Conservation (phyloP, 2,329 filamentous ascomycete genomes). For the Alternaria conjuncta region DNA sequence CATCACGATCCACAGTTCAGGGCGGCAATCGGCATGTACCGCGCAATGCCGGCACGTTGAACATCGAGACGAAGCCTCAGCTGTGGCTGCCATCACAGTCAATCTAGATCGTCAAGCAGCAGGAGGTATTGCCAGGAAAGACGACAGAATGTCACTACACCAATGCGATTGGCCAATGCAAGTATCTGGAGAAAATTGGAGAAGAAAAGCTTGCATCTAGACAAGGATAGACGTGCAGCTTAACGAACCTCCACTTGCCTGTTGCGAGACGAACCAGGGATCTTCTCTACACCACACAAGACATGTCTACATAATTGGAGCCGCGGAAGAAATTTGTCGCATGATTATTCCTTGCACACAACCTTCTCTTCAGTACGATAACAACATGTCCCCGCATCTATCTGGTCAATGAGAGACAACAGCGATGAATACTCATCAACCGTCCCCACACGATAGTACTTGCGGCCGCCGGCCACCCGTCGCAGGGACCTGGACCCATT, state of each 20-base stretch:
- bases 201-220: slow-evolving; percentile 12
- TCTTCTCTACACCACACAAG: neutral
- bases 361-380: neutral
- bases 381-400: neutral
- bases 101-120: neutral
- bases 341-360: neutral
- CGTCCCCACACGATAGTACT: slow-evolving; percentile 3
- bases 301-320: neutral
- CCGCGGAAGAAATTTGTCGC: neutral
- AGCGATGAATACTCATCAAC: neutral
- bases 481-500: slow-evolving; percentile 14
- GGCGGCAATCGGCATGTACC: neutral
- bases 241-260: slow-evolving; percentile 10
- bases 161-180: neutral
- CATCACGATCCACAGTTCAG: neutral
- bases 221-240: slow-evolving; percentile 1
- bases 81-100: neutral
- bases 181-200: slow-evolving; percentile 15
- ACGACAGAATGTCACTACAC: slow-evolving; percentile 1
- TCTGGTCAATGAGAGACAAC: neutral
- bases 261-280: slow-evolving; percentile 1
- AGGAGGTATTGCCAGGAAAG: neutral
- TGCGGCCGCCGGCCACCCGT: slow-evolving; percentile 11
- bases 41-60: neutral
- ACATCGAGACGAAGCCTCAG: slow-evolving; percentile 1